Evolutionary conservation across 139 green algal genomes (phyloP).

Genomic region (Coelastrella sp.): DNA sequence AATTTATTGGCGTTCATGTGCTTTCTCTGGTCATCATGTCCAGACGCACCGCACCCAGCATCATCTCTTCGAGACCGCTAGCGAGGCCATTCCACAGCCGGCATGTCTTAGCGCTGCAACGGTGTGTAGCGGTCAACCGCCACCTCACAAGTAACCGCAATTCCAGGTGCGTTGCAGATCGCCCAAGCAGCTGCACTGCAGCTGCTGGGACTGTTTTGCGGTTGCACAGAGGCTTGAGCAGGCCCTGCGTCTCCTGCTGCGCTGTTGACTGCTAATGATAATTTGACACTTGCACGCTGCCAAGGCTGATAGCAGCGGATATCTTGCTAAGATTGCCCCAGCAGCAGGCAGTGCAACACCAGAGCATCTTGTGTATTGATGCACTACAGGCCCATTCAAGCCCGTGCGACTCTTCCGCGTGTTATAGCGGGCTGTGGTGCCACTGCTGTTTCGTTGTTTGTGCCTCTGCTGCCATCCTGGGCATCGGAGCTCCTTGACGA

Average conservation of each 20-base stretch:
- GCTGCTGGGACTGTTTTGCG: background rate
- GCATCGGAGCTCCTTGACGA: background rate
- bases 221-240: too few relatives aligned
- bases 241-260: too few relatives aligned
- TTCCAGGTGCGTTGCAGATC: background rate
- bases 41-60: background rate
- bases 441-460: background rate
- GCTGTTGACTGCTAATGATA: too few relatives aligned
- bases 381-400: background rate
- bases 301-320: too few relatives aligned
- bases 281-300: too few relatives aligned
- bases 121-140: background rate
- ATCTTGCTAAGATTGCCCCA: too few relatives aligned
- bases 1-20: background rate
- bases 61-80: background rate
- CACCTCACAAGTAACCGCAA: background rate
- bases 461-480: conserved; percentile 12
- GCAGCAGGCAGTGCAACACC: too few relatives aligned
- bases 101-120: background rate
- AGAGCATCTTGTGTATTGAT: too few relatives aligned
- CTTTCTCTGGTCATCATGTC: background rate
- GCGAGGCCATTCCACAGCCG: background rate
- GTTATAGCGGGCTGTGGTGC: conserved; percentile 28
- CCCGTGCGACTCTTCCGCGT: background rate
- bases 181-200: background rate